Percentiles rank a stretch among this genome's conserved stretches.
phyloP scores from a whole-genome alignment of 192 early-diverging fungal genomes.

The Coemansia pectinata region DNA sequence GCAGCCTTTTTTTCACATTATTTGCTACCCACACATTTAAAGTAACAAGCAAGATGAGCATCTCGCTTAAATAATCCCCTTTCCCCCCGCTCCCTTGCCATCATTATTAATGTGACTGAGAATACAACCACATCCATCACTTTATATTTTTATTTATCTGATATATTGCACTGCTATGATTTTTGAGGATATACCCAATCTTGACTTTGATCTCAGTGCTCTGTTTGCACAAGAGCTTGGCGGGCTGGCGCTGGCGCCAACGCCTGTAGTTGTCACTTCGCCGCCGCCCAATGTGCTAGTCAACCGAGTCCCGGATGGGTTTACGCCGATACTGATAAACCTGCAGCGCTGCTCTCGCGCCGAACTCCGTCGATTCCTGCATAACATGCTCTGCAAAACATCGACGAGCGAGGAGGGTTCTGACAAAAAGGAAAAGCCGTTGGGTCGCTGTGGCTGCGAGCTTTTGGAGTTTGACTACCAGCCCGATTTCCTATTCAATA shows the following conservation, averaged over 20 bases:
- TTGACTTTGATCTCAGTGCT: slow-evolving; percentile 26
- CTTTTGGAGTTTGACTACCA: slow-evolving; percentile 54
- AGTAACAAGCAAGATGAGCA: neutral
- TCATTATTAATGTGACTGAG: neutral
- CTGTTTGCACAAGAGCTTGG: slow-evolving; percentile 42
- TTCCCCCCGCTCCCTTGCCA: neutral
- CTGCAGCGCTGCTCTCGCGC: slow-evolving; percentile 40
- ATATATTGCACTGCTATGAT: slow-evolving; percentile 10
- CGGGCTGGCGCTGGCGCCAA: slow-evolving; percentile 34
- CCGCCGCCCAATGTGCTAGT: slow-evolving; percentile 38
- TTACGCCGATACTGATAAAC: slow-evolving; percentile 44
- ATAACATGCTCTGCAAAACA: slow-evolving; percentile 38
- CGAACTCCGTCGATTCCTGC: slow-evolving; percentile 36
- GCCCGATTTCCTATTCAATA: slow-evolving; percentile 48
- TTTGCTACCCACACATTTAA: neutral
- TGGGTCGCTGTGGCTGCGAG: slow-evolving; percentile 41
- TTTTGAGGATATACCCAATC: slow-evolving; percentile 28
- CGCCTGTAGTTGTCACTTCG: slow-evolving; percentile 13
- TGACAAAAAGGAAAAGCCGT: slow-evolving; percentile 15
- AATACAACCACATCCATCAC: neutral
- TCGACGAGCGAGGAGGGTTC: neutral
- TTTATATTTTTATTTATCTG: slow-evolving; percentile 8
- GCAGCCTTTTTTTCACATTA: neutral
- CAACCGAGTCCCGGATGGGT: slow-evolving; percentile 46
- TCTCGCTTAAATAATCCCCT: neutral